Evolutionary conservation across 495 filamentous ascomycete species (phyloP).

Genomic region (Letharia columbiana): DNA sequence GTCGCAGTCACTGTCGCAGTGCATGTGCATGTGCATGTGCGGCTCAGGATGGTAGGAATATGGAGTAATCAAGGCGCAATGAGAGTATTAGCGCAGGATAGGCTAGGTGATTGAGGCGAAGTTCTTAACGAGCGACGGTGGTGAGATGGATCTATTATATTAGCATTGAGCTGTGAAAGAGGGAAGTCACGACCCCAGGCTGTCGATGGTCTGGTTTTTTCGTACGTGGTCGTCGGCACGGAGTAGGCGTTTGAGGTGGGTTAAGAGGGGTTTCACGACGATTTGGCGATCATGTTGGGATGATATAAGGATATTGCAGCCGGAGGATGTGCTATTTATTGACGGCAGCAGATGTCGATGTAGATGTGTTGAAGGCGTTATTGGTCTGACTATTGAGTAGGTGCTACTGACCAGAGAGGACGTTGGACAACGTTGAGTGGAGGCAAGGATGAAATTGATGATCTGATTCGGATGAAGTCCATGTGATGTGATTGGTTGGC

Average conservation of each 20-base stretch:
- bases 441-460: background rate
- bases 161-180: background rate
- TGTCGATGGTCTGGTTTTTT: background rate
- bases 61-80: slow-evolving; percentile 13
- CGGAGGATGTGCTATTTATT: background rate
- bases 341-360: too few relatives aligned
- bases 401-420: background rate
- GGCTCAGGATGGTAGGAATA: slow-evolving; percentile 2
- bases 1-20: slow-evolving; percentile 8
- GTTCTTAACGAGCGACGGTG: background rate
- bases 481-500: background rate
- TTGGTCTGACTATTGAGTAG: background rate
- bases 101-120: slow-evolving; percentile 1
- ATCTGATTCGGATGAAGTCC: background rate
- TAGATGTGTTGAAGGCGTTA: background rate
- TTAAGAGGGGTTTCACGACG: slow-evolving; percentile 12
- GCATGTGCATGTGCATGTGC: slow-evolving; percentile 5
- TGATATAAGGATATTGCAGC: background rate
- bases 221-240: background rate
- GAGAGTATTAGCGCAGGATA: slow-evolving; percentile 11
- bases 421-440: background rate
- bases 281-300: slow-evolving; percentile 5
- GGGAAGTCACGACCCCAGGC: background rate
- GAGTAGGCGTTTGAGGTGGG: slow-evolving; percentile 15
- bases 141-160: background rate